Evolutionary conservation across 495 filamentous ascomycete genomes (phyloP), one percentile per base, ranked within the genome.

Genomic region (Penicillium parvum): DNA sequence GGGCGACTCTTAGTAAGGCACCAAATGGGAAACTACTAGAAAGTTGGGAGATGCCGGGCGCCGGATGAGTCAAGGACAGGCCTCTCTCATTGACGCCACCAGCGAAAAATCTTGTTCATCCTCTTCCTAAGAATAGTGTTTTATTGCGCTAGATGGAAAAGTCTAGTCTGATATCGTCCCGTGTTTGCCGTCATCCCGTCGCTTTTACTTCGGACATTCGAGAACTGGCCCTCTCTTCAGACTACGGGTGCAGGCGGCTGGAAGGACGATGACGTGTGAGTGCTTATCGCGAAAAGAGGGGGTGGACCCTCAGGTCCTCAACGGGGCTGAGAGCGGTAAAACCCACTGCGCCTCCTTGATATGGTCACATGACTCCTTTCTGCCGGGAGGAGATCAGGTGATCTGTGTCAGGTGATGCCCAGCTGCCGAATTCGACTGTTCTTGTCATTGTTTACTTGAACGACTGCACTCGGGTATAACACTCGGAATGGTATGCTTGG

Each of bases 1-100:
- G 54, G 50, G 66, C 63, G 51, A 50, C 49, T 56, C 55, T 68
- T 68, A 61, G 63, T 72, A 60, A 68, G 64, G 34, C 36, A 42
- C 53, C 58, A 50, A 21, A 28, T 41, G 45, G 43, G 49, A 53
- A 57, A 32, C 23, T 33, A 22, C 50, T 47, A 55, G 57, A 57
- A 57, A 37, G 23, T 38, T 32, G 32, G 43, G 37, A 43, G 29
- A 46, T 45, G 53, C 49, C 50, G 49, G 40, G 43, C 52, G 43
- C 50, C 50, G 52, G 39, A 53, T 57, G 57, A 61, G 54, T 61
- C 57, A 61, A 57, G 42, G 23, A 45, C 47, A 43, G 34, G 38
- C 27, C 27, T 12, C n/a, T n/a, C 12, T 42, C 43, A 32, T 47
- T 46, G 50, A 60, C 53, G 56, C 56, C 56, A 59, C 55, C 52